Percentiles rank a stretch among this genome's conserved stretches.
Evolutionary conservation across 176 grass and related monocot species (phyloP).

Genomic region (Typha latifolia): DNA sequence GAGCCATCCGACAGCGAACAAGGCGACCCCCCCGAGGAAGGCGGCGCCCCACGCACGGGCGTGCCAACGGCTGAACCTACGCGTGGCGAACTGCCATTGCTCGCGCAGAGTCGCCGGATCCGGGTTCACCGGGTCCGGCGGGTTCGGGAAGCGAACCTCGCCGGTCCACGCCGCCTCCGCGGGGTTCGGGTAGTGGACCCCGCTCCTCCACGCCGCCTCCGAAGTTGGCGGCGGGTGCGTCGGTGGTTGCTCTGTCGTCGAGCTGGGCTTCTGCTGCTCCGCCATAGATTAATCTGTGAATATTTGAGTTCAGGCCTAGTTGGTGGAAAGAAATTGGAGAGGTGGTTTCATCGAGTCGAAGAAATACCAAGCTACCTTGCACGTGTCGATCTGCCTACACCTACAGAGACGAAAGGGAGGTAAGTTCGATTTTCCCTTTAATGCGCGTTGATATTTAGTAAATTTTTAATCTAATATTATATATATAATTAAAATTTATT

Average conservation of each 20-base stretch:
- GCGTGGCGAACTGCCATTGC: slow-evolving; percentile 41
- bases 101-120: slow-evolving; percentile 46
- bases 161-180: neutral
- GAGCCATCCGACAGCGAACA: slow-evolving; percentile 41
- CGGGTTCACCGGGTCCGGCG: slow-evolving; percentile 38
- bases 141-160: slow-evolving; percentile 29
- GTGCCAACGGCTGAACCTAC: slow-evolving; percentile 46
- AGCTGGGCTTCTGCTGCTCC: slow-evolving; percentile 10
- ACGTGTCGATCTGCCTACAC: too few species aligned
- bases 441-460: too few species aligned
- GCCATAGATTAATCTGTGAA: slow-evolving; percentile 13
- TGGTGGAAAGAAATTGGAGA: too few species aligned
- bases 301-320: too few species aligned
- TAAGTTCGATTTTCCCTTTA: too few species aligned
- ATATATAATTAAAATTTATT: too few species aligned
- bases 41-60: slow-evolving; percentile 43
- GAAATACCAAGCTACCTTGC: too few species aligned
- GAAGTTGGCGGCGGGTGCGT: neutral
- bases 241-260: slow-evolving; percentile 6
- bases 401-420: too few species aligned
- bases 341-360: too few species aligned
- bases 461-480: too few species aligned
- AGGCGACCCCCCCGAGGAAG: slow-evolving; percentile 27
- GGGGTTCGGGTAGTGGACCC: neutral
- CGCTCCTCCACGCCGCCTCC: neutral